These are phyloP conservation scores for Fusarium fujikuroi DNA, from an alignment of 2,329 filamentous ascomycete species.

Conservation along the genomic window DNA sequence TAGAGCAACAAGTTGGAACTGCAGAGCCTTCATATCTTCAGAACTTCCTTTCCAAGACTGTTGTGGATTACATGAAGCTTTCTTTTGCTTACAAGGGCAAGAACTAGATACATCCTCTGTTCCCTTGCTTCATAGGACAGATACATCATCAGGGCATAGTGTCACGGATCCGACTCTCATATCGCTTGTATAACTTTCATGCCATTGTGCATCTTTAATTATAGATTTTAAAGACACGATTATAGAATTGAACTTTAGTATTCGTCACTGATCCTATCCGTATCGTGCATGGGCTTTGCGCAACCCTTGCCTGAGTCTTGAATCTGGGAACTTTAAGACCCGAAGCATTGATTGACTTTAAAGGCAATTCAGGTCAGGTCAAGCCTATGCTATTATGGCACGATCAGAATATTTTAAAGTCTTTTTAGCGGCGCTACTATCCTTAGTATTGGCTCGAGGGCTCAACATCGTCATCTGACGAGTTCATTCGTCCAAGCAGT, in stretches of 20 bases:
- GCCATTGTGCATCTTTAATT: background rate
- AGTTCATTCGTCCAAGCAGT: background rate
- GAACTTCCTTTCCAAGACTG: conserved; percentile 31
- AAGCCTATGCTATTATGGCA: background rate
- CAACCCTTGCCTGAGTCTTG: background rate
- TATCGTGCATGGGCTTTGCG: fast-evolving
- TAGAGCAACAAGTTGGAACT: conserved; percentile 13
- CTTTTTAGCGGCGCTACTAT: background rate
- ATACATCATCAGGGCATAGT: too few relatives aligned
- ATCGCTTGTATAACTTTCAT: background rate
- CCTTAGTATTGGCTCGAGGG: background rate
- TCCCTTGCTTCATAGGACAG: fast-evolving
- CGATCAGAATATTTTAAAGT: fast-evolving
- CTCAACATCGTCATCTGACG: background rate
- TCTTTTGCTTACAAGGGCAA: background rate
- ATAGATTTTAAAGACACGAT: background rate
- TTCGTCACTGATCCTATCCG: fast-evolving
- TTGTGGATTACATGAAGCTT: conserved; percentile 34
- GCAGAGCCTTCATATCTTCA: conserved; percentile 27
- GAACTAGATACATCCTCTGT: fast-evolving
- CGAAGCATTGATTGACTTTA: too few relatives aligned
- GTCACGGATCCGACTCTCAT: too few relatives aligned
- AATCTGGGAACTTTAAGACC: background rate
- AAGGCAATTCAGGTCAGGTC: background rate
- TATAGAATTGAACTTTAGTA: fast-evolving